Evolutionary conservation across 225 moss, liverwort and hornwort genomes (phyloP).

Genomic region (Asterella californica): DNA sequence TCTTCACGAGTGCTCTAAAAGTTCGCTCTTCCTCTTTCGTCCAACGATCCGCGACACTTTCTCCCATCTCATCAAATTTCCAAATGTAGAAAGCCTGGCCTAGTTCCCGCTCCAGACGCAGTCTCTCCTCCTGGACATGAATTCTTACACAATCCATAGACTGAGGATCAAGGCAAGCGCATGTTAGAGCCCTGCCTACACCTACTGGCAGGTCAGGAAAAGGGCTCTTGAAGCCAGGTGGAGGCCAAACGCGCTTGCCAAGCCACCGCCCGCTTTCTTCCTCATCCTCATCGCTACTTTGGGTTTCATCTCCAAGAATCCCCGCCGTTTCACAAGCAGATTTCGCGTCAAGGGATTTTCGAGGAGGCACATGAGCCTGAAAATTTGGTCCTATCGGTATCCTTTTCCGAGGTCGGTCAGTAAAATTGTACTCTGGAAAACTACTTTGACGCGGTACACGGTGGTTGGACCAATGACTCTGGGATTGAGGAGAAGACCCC

Average conservation of each 20-base stretch:
- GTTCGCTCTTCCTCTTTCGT: conserved; percentile 62
- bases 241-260: conserved; percentile 71
- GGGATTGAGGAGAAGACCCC: conserved; percentile 34
- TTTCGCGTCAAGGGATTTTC: conserved; percentile 32
- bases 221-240: conserved; percentile 26
- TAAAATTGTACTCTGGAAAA: conserved; percentile 26
- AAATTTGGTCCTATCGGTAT: conserved; percentile 64
- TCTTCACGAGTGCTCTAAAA: conserved; percentile 51
- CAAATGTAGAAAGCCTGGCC: conserved; percentile 64
- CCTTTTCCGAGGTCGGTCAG: conserved; percentile 51
- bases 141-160: conserved; percentile 64
- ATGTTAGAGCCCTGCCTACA: conserved; percentile 46
- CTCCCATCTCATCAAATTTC: conserved; percentile 86
- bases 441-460: conserved; percentile 51
- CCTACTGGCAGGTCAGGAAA: conserved; percentile 34
- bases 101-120: conserved; percentile 45
- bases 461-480: conserved; percentile 47
- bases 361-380: conserved; percentile 50
- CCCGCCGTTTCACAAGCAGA: conserved; percentile 24
- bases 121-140: conserved; percentile 52
- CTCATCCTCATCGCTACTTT: conserved; percentile 48
- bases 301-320: conserved; percentile 37
- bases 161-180: conserved; percentile 55
- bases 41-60: conserved; percentile 59
- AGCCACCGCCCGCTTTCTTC: conserved; percentile 44